Base-by-base conservation (phyloP, 306 rosid genomes). In the Carpinus fangiana region DNA sequence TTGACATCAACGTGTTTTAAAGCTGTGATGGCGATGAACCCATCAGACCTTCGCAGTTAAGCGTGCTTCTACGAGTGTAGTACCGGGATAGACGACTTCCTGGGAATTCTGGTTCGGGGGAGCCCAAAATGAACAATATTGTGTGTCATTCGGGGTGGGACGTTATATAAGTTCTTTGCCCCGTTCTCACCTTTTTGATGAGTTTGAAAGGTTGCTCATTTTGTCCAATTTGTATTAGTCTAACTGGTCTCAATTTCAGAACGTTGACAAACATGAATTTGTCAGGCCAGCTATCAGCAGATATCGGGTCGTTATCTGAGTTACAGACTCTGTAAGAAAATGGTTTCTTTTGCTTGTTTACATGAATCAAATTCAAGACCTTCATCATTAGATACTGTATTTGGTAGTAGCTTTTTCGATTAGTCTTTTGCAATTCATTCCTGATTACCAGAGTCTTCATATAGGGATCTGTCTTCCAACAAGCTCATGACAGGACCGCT, bases 401-500 rank as follows among this genome's bases (percentile, higher is more conserved):
- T 21, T 59, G 31, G 36, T 10, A 59, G 45, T 12, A 20, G 28
- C 3, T 26, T 59, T 3, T 23, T 59, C 36, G 34, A 31, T 31
- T 31, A 31, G 34, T 31, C 34, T 28, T 31, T 31, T 31, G 34
- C 34, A 21, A 59, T 59, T 59, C 36, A 20, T 20, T 59, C 65
- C 36, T 59, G 4, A 59, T 59, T 8, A 57, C 64, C 65, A 21
- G 65, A 34, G 11, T 59, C 14, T 59, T 59, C 65, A 10, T 59
- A 59, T 59, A 59, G 65, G 65, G 65, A 59, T 59, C 65, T 59
- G 0, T 59, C 65, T 10, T 59, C 12, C 65, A 59, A 59, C 65
- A 21, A 0, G 17, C 0, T 20, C 36, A 1, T 59, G 65, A 59
- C 34, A 3, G 65, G 65, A 59, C 12, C 36, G 23, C 65, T 59